Conservation (phyloP, 257 asterid genomes). For the Capsicum chinense region DNA sequence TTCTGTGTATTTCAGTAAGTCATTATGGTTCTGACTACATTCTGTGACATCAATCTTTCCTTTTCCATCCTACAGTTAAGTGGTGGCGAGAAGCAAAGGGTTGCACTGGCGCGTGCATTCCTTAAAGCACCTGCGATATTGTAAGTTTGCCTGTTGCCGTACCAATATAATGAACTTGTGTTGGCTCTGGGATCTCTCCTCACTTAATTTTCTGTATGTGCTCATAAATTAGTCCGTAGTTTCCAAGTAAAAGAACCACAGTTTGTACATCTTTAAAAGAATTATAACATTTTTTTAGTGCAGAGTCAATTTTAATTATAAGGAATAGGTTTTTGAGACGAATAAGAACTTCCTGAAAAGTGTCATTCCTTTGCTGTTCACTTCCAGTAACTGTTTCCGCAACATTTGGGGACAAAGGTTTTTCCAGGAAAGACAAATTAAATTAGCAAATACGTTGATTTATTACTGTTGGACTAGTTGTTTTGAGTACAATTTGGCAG, state of each 20-base stretch:
- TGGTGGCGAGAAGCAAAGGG: constrained; percentile 99
- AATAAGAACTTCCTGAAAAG: constrained; percentile 17
- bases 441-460: not conserved
- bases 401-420: not conserved
- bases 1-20: constrained; percentile 14
- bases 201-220: not conserved
- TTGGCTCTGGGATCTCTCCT: constrained; percentile 14
- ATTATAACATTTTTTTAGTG: not conserved
- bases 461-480: not conserved
- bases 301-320: constrained; percentile 1
- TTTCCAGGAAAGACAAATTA: not conserved
- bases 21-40: not conserved
- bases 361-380: constrained; percentile 19
- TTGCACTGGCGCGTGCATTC: constrained; percentile 97
- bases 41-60: constrained; percentile 9
- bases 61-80: constrained; percentile 70
- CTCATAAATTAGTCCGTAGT: not conserved
- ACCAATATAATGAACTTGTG: constrained; percentile 19
- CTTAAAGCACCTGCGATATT: constrained; percentile 89
- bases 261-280: not conserved
- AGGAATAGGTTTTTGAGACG: not conserved
- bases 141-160: constrained; percentile 51
- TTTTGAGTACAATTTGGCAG: not conserved
- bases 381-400: not conserved
- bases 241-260: not conserved